These are phyloP conservation scores for Naganishia sp. DNA, from an alignment of 1,284 basidiomycete genomes.

Conservation along the genomic window DNA sequence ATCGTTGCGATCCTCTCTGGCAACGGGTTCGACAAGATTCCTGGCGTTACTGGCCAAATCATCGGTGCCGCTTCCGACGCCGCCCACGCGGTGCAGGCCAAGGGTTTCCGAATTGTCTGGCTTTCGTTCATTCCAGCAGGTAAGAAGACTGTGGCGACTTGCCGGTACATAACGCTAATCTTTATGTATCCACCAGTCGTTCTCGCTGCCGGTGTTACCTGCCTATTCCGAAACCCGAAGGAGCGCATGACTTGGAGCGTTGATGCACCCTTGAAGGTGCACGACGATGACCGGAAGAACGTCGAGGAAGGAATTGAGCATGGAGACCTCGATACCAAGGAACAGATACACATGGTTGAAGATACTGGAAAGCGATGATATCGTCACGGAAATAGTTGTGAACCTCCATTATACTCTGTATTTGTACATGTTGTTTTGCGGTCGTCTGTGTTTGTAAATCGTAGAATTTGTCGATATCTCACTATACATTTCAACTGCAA, in stretches of 20 bases:
- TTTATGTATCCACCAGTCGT: not conserved
- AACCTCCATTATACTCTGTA: not conserved
- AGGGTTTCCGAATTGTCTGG: conserved; percentile 21
- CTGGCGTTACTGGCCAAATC: conserved; percentile 11
- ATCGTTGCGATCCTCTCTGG: conserved; percentile 16
- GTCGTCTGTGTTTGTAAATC: conserved; percentile 2
- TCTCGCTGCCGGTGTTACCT: conserved; percentile 5
- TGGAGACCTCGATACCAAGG: conserved; percentile 8
- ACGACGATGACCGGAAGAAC: conserved; percentile 4
- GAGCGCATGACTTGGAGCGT: conserved; percentile 26
- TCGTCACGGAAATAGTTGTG: not conserved
- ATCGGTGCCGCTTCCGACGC: conserved; percentile 6
- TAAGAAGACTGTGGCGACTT: not conserved
- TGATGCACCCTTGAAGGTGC: conserved; percentile 4
- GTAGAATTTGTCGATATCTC: not conserved
- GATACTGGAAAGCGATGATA: conserved; percentile 3
- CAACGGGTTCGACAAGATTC: not conserved
- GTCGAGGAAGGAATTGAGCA: not conserved
- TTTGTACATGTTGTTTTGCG: not conserved
- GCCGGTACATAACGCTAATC: not conserved
- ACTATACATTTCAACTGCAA: too few relatives aligned
- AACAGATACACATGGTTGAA: conserved; percentile 2
- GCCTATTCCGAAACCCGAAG: conserved; percentile 15
- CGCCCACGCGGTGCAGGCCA: not conserved
- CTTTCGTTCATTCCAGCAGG: conserved; percentile 23